These are phyloP conservation scores for Brettanomyces naardenensis DNA, from an alignment of 805 yeast species.

Conservation along the genomic window DNA sequence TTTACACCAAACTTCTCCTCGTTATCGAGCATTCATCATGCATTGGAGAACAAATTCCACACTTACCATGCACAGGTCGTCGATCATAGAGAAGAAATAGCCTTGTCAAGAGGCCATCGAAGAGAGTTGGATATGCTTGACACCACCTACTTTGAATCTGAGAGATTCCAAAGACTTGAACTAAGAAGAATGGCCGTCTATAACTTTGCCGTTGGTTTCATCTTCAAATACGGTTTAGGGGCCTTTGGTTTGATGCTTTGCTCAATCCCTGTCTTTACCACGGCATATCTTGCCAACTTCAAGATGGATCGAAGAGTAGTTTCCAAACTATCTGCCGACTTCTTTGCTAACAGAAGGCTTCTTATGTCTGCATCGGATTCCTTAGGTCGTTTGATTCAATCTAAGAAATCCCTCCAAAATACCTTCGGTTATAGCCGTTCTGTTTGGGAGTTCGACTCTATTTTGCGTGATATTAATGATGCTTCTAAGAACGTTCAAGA, in stretches of 20 bases:
- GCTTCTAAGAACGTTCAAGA: constrained; percentile 3
- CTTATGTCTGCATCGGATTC: constrained; percentile 81
- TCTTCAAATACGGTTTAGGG: constrained; percentile 91
- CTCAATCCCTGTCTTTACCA: constrained; percentile 72
- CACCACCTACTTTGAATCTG: constrained; percentile 72
- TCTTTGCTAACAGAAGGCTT: constrained; percentile 81
- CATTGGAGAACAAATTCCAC: constrained; percentile 78
- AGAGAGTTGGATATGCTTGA: constrained; percentile 75
- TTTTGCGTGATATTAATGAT: constrained; percentile 42
- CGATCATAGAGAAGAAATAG: constrained; percentile 77
- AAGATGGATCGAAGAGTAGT: constrained; percentile 33
- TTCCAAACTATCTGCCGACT: constrained; percentile 57
- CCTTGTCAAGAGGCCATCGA: constrained; percentile 71
- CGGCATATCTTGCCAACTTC: constrained; percentile 28
- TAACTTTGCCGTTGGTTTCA: constrained; percentile 79
- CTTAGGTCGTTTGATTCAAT: constrained; percentile 75
- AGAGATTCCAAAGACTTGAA: constrained; percentile 67
- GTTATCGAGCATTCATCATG: constrained; percentile 66
- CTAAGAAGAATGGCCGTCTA: constrained; percentile 66
- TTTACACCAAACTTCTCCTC: constrained; percentile 89
- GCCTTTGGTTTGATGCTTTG: constrained; percentile 88
- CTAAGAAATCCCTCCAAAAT: constrained; percentile 78
- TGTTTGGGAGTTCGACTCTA: constrained; percentile 60
- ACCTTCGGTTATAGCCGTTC: constrained; percentile 76
- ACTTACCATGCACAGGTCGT: constrained; percentile 77